Percentiles rank a stretch among this genome's conserved stretches.
These are phyloP conservation scores for Anthracocystis walkeri DNA, from an alignment of 1,284 basidiomycete species.

Conservation along the genomic window DNA sequence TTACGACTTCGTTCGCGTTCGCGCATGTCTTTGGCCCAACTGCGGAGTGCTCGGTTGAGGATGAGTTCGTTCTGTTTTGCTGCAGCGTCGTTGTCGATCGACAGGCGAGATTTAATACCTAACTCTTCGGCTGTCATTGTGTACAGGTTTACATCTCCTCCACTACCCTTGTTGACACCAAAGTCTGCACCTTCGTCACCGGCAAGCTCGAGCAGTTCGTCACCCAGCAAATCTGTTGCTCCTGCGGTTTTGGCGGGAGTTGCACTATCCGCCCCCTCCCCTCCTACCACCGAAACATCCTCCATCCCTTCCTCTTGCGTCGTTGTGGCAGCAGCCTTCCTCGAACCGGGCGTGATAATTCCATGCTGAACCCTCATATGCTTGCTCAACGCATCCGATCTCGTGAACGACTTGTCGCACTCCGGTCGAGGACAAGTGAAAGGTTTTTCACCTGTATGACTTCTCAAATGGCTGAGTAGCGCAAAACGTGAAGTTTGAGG, in stretches of 20 bases:
- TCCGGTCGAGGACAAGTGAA: slow-evolving; percentile 86
- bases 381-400: slow-evolving; percentile 88
- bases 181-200: slow-evolving; percentile 39
- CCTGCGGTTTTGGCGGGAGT: slow-evolving; percentile 17
- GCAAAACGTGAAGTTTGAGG: slow-evolving; percentile 88
- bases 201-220: slow-evolving; percentile 58
- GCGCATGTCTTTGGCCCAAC: slow-evolving; percentile 45
- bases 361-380: slow-evolving; percentile 88
- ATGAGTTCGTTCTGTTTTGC: slow-evolving; percentile 33
- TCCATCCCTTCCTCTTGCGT: slow-evolving; percentile 29
- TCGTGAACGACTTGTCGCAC: slow-evolving; percentile 92
- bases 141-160: slow-evolving; percentile 25
- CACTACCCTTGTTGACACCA: slow-evolving; percentile 10
- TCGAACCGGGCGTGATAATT: slow-evolving; percentile 53
- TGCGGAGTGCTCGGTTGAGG: slow-evolving; percentile 31
- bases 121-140: slow-evolving; percentile 56
- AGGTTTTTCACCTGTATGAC: slow-evolving; percentile 91
- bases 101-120: slow-evolving; percentile 38
- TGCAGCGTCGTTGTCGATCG: slow-evolving; percentile 28
- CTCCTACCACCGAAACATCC: slow-evolving; percentile 33
- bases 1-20: slow-evolving; percentile 38
- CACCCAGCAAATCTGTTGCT: slow-evolving; percentile 33
- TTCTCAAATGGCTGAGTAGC: slow-evolving; percentile 81
- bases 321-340: slow-evolving; percentile 30
- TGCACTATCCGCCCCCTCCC: slow-evolving; percentile 11